Percentiles rank a stretch among this genome's conserved stretches.
Evolutionary conservation across 2,329 filamentous ascomycete species (phyloP).

Genomic region (Clarireedia paspali): DNA sequence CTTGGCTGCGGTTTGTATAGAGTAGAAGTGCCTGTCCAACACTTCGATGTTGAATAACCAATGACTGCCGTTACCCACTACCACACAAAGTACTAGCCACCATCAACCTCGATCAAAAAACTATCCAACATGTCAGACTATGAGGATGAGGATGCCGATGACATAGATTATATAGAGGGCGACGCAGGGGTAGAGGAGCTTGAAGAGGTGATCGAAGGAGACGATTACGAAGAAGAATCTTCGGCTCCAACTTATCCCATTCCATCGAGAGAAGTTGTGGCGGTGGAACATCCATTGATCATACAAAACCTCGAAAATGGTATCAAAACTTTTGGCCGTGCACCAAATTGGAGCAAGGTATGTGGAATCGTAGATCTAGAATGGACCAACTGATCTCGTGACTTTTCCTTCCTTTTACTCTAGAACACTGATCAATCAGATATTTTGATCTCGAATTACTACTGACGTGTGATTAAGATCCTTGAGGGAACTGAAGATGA

Average conservation of each 20-base stretch:
- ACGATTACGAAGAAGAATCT: constrained; percentile 1
- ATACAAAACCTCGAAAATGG: constrained; percentile 57
- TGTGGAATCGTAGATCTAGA: constrained; percentile 8
- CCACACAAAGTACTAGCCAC: neutral
- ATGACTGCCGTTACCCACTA: too few species aligned
- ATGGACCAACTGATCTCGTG: neutral
- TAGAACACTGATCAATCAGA: neutral
- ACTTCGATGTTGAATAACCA: too few species aligned
- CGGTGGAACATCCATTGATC: constrained; percentile 60
- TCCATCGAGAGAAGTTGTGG: constrained; percentile 45
- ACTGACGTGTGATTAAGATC: constrained; percentile 30
- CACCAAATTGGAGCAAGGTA: constrained; percentile 24
- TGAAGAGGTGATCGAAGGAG: neutral
- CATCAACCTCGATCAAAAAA: neutral
- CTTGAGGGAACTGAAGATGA: constrained; percentile 38
- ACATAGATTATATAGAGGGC: neutral
- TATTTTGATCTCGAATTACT: neutral
- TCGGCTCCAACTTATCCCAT: constrained; percentile 41
- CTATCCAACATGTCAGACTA: neutral
- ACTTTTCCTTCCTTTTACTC: neutral
- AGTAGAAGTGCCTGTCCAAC: too few species aligned
- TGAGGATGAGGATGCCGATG: constrained; percentile 1
- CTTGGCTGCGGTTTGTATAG: too few species aligned
- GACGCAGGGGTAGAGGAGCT: neutral
- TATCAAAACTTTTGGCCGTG: constrained; percentile 49